These are phyloP conservation scores for Vitis hybrid DNA, from an alignment of 177 flowering plant genomes.

Conservation along the genomic window DNA sequence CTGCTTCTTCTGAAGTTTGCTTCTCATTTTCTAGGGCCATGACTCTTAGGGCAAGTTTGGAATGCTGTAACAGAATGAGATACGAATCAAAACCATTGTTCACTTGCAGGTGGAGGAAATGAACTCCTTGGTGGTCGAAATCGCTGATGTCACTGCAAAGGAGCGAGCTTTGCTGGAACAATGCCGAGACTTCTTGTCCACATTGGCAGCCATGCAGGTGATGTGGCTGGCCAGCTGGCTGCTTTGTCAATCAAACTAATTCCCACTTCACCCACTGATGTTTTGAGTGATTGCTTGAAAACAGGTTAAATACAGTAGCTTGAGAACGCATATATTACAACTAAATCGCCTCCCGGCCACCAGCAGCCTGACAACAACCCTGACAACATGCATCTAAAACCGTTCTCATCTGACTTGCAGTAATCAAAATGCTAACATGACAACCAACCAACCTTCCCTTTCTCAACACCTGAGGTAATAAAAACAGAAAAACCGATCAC, in stretches of 20 bases:
- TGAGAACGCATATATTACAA: conserved; percentile 61
- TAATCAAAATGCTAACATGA: conserved; percentile 25
- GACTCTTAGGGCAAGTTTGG: not conserved
- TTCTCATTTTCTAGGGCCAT: not conserved
- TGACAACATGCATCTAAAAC: conserved; percentile 39
- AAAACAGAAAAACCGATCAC: not conserved
- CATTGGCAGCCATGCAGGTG: conserved; percentile 74
- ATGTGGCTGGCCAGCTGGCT: not conserved
- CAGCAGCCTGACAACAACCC: conserved; percentile 37
- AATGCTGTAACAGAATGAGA: too few relatives aligned
- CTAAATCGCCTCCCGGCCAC: conserved; percentile 28
- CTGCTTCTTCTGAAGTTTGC: not conserved
- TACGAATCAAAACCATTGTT: not conserved
- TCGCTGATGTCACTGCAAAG: conserved; percentile 49
- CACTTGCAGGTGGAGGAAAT: conserved; percentile 62
- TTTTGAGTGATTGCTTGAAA: not conserved
- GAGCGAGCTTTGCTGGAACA: conserved; percentile 58
- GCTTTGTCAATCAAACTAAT: not conserved
- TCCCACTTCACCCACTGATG: not conserved
- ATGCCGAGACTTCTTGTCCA: conserved; percentile 64
- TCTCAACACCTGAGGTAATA: conserved; percentile 13
- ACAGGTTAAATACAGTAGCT: conserved; percentile 64
- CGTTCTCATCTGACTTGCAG: conserved; percentile 31
- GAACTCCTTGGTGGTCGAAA: conserved; percentile 57
- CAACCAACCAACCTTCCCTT: conserved; percentile 2